Conservation (phyloP, 2,329 filamentous ascomycete genomes). For the Colletotrichum kahawae region DNA sequence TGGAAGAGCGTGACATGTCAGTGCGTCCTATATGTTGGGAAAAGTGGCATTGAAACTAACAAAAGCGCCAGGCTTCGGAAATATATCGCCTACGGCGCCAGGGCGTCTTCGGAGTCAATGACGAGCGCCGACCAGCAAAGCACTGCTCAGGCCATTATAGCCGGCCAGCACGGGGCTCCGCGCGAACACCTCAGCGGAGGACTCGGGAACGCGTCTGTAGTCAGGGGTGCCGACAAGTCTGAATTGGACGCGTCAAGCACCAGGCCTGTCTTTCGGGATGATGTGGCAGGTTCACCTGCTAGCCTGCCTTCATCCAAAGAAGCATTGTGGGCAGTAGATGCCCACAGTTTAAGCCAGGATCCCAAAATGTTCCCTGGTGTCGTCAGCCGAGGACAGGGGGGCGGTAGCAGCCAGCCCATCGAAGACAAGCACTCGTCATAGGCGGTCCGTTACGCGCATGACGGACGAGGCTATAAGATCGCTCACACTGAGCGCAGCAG, state of each 20-base stretch:
- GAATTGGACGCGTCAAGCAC: neutral
- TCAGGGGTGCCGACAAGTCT: neutral
- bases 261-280: neutral
- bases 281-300: conserved; percentile 15
- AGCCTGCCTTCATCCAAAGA: conserved; percentile 29
- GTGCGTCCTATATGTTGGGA: conserved; percentile 33
- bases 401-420: neutral
- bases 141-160: conserved; percentile 3
- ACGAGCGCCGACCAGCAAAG: conserved; percentile 1
- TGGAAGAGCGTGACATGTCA: conserved; percentile 86
- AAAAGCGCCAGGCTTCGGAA: conserved; percentile 2
- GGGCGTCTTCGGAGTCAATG: neutral
- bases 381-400: conserved; percentile 51
- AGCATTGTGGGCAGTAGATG: conserved; percentile 40
- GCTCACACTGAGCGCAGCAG: neutral
- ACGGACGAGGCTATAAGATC: neutral
- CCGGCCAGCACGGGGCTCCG: neutral
- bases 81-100: conserved; percentile 11
- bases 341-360: conserved; percentile 62
- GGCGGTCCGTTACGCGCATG: neutral
- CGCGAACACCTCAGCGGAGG: neutral
- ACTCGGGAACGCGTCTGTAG: neutral
- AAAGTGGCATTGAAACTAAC: neutral
- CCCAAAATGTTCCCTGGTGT: conserved; percentile 77
- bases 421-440: neutral